phyloP scores from a whole-genome alignment of 2,329 filamentous ascomycete species.

The Trichoderma polysporum region DNA sequence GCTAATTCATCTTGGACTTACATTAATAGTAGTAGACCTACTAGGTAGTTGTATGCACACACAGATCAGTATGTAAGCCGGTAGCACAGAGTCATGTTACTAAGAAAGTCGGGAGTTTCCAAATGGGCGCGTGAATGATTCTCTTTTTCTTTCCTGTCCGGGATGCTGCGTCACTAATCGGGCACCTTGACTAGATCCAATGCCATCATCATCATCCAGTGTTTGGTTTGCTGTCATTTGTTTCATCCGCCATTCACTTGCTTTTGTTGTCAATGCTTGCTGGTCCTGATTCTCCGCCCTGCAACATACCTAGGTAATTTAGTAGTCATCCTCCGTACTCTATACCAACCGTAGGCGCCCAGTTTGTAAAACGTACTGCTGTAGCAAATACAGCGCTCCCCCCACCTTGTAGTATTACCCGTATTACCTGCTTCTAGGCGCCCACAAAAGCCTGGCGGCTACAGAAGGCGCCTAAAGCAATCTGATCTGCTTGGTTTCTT shows the following conservation, averaged over 20 bases:
- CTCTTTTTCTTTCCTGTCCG: not conserved
- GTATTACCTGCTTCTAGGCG: not conserved
- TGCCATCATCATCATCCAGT: not conserved
- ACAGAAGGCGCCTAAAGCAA: not conserved
- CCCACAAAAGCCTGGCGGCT: slow-evolving; percentile 7
- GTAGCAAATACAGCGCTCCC: not conserved
- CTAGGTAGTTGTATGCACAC: too few species aligned
- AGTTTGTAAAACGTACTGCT: not conserved
- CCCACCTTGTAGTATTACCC: not conserved
- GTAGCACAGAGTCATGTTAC: too few species aligned
- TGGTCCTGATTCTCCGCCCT: not conserved
- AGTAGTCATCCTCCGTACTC: too few species aligned
- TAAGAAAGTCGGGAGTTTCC: too few species aligned
- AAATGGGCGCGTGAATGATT: not conserved
- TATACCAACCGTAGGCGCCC: not conserved
- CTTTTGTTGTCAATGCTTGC: not conserved
- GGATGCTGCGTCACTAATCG: not conserved
- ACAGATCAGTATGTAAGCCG: too few species aligned
- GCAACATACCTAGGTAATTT: too few species aligned
- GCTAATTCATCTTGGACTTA: too few species aligned
- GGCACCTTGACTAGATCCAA: not conserved
- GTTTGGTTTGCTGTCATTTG: not conserved
- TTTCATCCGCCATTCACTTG: not conserved
- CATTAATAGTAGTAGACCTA: too few species aligned
- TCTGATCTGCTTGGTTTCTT: not conserved